Evolutionary conservation across 2,329 filamentous ascomycete genomes (phyloP).

Genomic region (Aspergillus ruber): DNA sequence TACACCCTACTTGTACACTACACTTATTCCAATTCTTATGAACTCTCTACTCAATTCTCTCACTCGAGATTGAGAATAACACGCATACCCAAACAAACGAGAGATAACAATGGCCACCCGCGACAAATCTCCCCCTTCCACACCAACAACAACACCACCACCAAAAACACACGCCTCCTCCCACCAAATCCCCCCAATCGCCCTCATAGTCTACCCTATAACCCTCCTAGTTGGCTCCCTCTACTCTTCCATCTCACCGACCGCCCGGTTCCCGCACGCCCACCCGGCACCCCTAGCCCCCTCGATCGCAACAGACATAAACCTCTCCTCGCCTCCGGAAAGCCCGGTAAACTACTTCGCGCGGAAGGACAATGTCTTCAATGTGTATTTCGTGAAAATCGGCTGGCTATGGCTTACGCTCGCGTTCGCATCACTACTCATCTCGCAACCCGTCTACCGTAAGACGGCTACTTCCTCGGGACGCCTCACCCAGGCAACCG

Average conservation of each 20-base stretch:
- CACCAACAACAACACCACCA: slow-evolving; percentile 6
- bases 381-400: slow-evolving; percentile 86
- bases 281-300: slow-evolving; percentile 36
- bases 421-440: slow-evolving; percentile 64
- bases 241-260: slow-evolving; percentile 71
- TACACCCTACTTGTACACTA: background rate
- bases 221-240: slow-evolving; percentile 75
- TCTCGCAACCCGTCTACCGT: slow-evolving; percentile 55
- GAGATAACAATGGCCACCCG: background rate
- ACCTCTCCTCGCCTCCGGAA: slow-evolving; percentile 15
- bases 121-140: background rate
- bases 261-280: slow-evolving; percentile 45
- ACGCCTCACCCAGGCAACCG: slow-evolving; percentile 50
- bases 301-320: slow-evolving; percentile 23
- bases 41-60: background rate
- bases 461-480: slow-evolving; percentile 36
- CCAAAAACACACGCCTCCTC: slow-evolving; percentile 1
- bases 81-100: background rate
- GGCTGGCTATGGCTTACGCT: slow-evolving; percentile 88
- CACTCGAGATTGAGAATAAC: too few relatives aligned
- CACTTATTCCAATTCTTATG: background rate
- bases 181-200: slow-evolving; percentile 19
- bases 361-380: slow-evolving; percentile 87
- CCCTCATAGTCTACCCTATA: slow-evolving; percentile 66
- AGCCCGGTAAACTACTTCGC: slow-evolving; percentile 67